Conservation (phyloP, 176 grass and related monocot genomes). For the Oryza coarctata region DNA sequence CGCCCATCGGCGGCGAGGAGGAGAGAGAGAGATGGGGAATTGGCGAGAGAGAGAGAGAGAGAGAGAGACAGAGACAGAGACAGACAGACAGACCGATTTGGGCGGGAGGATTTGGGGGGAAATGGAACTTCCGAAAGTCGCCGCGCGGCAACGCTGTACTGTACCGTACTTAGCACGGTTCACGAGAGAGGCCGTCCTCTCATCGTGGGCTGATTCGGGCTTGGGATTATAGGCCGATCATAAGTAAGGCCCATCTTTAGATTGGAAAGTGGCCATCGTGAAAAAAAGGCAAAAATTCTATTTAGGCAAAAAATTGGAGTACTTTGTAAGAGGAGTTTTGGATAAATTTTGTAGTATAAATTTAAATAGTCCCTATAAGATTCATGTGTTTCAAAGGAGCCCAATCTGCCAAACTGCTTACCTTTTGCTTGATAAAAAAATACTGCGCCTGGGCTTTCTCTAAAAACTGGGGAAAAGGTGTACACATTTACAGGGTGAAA, state of each 20-base stretch:
- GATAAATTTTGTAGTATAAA: too few relatives aligned
- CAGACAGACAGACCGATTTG: neutral
- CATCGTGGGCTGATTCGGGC: neutral
- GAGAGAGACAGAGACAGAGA: neutral
- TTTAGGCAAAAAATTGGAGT: too few relatives aligned
- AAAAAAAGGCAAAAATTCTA: neutral
- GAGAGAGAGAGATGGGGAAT: constrained; percentile 5
- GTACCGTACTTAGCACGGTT: neutral
- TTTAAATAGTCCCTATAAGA: too few relatives aligned
- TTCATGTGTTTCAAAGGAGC: too few relatives aligned
- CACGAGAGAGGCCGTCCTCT: neutral
- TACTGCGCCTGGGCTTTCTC: too few relatives aligned
- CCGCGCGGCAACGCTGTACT: neutral
- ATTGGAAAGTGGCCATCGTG: neutral
- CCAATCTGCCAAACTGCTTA: neutral
- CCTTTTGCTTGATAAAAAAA: too few relatives aligned
- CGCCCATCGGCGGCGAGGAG: neutral
- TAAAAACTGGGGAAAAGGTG: neutral
- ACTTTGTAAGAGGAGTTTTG: too few relatives aligned
- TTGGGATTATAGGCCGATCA: neutral
- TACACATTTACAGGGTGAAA: neutral
- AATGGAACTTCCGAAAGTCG: constrained; percentile 8
- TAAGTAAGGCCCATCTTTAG: neutral
- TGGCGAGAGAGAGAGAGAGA: neutral
- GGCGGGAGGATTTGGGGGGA: constrained; percentile 40